phyloP scores from a whole-genome alignment of 2,329 filamentous ascomycete species.

The Huntiella omanensis region DNA sequence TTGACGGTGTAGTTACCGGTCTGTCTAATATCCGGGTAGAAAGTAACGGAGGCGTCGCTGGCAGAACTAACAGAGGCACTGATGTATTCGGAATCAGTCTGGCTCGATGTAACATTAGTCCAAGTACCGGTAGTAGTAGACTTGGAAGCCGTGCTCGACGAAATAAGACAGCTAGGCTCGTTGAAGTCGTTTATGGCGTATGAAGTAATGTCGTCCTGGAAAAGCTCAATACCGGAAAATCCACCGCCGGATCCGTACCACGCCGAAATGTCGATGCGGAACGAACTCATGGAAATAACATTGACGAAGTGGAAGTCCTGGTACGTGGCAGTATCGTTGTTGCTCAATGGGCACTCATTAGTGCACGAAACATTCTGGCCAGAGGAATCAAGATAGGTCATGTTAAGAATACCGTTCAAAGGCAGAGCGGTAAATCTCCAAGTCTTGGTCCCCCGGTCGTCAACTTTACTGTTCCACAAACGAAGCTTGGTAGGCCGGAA shows the following conservation, averaged over 20 bases:
- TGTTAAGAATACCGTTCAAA: slow-evolving; percentile 83
- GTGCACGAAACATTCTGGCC: slow-evolving; percentile 57
- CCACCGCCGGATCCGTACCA: slow-evolving; percentile 81
- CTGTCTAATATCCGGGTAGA: slow-evolving; percentile 67
- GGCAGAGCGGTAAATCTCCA: slow-evolving; percentile 77
- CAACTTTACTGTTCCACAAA: slow-evolving; percentile 68
- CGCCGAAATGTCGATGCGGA: slow-evolving; percentile 67
- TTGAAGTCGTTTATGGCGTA: slow-evolving; percentile 82
- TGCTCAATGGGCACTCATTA: slow-evolving; percentile 65
- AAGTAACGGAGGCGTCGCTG: slow-evolving; percentile 47
- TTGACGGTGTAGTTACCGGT: slow-evolving; percentile 84
- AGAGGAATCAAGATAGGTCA: slow-evolving; percentile 67
- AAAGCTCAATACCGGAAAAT: slow-evolving; percentile 69
- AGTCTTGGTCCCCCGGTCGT: slow-evolving; percentile 71
- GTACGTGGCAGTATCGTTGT: slow-evolving; percentile 41
- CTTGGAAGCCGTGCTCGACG: slow-evolving; percentile 35
- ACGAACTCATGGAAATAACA: slow-evolving; percentile 66
- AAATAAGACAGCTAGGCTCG: slow-evolving; percentile 57
- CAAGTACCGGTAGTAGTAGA: slow-evolving; percentile 58
- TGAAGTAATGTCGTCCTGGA: slow-evolving; percentile 64
- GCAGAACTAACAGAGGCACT: slow-evolving; percentile 37
- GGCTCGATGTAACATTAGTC: slow-evolving; percentile 42
- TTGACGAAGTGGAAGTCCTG: slow-evolving; percentile 93
- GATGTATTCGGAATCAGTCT: slow-evolving; percentile 54
- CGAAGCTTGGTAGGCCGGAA: slow-evolving; percentile 77